Percentiles rank a stretch among this genome's conserved stretches.
Evolutionary conservation across 495 filamentous ascomycete species (phyloP).

Genomic region (Pyronema domesticum): DNA sequence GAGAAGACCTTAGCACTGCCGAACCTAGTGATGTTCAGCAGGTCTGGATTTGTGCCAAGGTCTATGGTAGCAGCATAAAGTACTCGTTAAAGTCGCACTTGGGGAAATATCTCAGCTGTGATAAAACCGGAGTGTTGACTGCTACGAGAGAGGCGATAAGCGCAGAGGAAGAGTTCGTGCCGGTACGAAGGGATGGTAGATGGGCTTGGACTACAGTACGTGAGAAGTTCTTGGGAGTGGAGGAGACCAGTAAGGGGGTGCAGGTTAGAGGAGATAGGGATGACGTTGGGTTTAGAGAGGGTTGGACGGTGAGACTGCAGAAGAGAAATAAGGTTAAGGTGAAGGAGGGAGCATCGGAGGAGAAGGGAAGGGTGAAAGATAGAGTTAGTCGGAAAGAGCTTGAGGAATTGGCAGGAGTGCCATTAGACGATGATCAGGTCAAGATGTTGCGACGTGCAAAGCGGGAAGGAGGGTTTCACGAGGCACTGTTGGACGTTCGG

Average conservation of each 20-base stretch:
- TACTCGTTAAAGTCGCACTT: constrained; percentile 76
- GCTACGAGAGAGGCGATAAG: constrained; percentile 66
- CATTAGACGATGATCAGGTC: constrained; percentile 71
- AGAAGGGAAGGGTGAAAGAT: constrained; percentile 52
- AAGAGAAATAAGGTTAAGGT: constrained; percentile 60
- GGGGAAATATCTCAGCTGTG: constrained; percentile 73
- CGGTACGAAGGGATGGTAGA: constrained; percentile 10
- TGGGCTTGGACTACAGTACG: constrained; percentile 24
- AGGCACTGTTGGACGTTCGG: constrained; percentile 69
- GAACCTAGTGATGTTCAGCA: constrained; percentile 90
- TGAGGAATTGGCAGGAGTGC: constrained; percentile 45
- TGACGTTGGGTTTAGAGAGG: constrained; percentile 52
- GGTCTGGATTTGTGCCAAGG: constrained; percentile 78
- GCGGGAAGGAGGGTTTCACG: constrained; percentile 78
- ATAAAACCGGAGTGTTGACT: constrained; percentile 60
- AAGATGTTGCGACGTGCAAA: constrained; percentile 63
- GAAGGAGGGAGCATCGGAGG: constrained; percentile 29
- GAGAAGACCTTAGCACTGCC: constrained; percentile 55
- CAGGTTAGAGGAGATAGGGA: constrained; percentile 60
- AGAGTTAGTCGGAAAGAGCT: constrained; percentile 79
- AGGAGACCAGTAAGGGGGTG: constrained; percentile 19
- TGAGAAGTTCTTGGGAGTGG: constrained; percentile 26
- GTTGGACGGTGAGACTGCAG: constrained; percentile 78
- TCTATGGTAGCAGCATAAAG: constrained; percentile 57
- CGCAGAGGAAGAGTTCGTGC: constrained; percentile 56